phyloP scores from a whole-genome alignment of 2,329 filamentous ascomycete genomes.

The Aspergillus novofumigatus region DNA sequence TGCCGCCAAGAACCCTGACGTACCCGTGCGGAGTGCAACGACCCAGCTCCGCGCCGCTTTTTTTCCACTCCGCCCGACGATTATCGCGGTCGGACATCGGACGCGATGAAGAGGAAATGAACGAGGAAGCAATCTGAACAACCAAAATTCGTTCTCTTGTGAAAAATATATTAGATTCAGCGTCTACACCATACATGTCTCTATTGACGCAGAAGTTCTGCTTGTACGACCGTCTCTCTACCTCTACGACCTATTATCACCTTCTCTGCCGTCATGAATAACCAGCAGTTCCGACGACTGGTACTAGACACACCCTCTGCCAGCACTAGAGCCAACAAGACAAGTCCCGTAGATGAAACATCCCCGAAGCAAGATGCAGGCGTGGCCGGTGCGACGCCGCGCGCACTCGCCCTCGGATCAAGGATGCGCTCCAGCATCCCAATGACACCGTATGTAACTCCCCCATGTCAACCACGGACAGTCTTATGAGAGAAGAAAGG shows the following conservation, averaged over 20 bases:
- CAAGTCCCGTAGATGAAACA: slow-evolving; percentile 8
- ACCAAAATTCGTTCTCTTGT: background rate
- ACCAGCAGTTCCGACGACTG: slow-evolving; percentile 86
- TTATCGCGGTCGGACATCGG: background rate
- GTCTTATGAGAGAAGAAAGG: background rate
- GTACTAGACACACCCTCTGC: slow-evolving; percentile 53
- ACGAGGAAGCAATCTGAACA: background rate
- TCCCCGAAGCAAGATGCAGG: slow-evolving; percentile 20
- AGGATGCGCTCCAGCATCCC: slow-evolving; percentile 76
- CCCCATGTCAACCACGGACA: background rate
- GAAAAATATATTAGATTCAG: background rate
- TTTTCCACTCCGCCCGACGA: background rate
- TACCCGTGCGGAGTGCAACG: background rate
- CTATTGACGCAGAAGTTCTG: background rate
- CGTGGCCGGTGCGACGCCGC: slow-evolving; percentile 46
- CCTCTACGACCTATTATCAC: background rate
- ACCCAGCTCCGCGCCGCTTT: background rate
- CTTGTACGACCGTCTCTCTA: background rate
- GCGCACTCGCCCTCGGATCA: slow-evolving; percentile 63
- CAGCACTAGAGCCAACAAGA: slow-evolving; percentile 11
- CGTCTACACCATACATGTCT: too few relatives aligned
- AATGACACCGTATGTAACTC: slow-evolving; percentile 76
- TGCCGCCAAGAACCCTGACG: background rate
- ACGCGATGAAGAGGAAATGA: background rate
- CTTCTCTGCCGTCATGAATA: slow-evolving; percentile 66